A percentile compares a stretch with the other conserved stretches of the same genome.
Conservation (phyloP, 2,329 filamentous ascomycete genomes). For the Apiospora saccharicola region DNA sequence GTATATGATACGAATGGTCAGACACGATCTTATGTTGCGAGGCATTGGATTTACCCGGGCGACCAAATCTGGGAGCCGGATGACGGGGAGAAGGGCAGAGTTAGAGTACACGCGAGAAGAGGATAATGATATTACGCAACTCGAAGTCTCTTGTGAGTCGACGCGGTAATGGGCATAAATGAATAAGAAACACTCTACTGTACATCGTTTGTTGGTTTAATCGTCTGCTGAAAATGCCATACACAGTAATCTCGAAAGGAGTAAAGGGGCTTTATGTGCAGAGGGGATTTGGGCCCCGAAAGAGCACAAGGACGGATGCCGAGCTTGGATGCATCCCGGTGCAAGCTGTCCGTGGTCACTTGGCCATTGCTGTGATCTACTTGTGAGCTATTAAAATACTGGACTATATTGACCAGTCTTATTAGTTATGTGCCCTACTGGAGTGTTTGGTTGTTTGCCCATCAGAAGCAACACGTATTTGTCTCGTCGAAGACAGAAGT, state of each 20-base stretch:
- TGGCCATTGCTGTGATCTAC: neutral
- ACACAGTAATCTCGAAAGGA: too few species aligned
- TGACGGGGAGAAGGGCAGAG: neutral
- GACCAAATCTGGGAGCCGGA: neutral
- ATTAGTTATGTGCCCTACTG: neutral
- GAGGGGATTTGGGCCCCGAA: neutral
- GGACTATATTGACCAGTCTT: neutral
- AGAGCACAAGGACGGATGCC: neutral
- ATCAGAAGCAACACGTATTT: neutral
- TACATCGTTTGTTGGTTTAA: neutral
- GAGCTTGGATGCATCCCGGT: neutral
- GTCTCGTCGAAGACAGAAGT: neutral
- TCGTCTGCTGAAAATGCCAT: neutral
- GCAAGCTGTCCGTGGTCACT: neutral
- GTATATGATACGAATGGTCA: neutral
- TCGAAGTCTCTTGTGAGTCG: neutral
- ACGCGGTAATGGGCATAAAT: neutral
- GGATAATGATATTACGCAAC: neutral
- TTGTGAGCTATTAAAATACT: neutral
- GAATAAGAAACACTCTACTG: neutral
- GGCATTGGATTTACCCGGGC: constrained; percentile 1
- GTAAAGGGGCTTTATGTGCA: neutral
- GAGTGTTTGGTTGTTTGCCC: neutral
- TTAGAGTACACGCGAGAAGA: neutral
- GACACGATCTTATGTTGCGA: neutral